phyloP scores from a whole-genome alignment of 2,329 filamentous ascomycete species.

The Phyllosticta citrichinensis region DNA sequence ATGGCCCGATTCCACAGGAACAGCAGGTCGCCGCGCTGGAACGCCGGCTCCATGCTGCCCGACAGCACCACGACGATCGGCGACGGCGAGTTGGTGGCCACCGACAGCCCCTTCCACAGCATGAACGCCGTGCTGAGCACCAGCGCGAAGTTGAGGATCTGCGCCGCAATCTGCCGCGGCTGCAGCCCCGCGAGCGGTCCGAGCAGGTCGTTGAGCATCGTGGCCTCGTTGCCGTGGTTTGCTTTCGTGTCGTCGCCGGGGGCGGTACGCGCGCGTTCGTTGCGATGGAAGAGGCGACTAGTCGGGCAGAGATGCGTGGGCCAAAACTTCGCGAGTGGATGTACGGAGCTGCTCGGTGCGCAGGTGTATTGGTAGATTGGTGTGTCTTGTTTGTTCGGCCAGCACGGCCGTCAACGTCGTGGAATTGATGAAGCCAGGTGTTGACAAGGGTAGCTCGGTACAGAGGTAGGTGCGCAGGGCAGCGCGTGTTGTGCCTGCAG shows the following conservation, averaged over 20 bases:
- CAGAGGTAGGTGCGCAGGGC: neutral
- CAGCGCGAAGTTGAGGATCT: conserved; percentile 83
- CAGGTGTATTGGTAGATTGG: neutral
- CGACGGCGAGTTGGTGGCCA: conserved; percentile 54
- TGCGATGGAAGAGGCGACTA: neutral
- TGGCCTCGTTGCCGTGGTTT: too few relatives aligned
- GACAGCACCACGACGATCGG: conserved; percentile 78
- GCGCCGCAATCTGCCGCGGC: conserved; percentile 69
- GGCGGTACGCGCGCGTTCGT: neutral
- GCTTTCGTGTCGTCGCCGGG: neutral
- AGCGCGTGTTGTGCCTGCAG: too few relatives aligned
- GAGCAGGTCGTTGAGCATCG: conserved; percentile 4
- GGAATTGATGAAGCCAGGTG: conserved; percentile 6
- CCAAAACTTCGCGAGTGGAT: neutral
- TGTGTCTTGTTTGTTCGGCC: neutral
- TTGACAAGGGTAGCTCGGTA: neutral
- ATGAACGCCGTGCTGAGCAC: conserved; percentile 89
- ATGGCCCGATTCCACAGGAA: conserved; percentile 63
- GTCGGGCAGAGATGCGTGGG: neutral
- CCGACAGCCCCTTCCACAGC: conserved; percentile 79
- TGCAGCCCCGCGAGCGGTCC: conserved; percentile 49
- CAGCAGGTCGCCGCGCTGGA: conserved; percentile 66
- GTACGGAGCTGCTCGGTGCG: neutral
- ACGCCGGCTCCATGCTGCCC: conserved; percentile 76
- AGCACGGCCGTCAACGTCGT: neutral